Base-by-base conservation (phyloP, 225 moss, liverwort and hornwort species). In the Neckera pumila region DNA sequence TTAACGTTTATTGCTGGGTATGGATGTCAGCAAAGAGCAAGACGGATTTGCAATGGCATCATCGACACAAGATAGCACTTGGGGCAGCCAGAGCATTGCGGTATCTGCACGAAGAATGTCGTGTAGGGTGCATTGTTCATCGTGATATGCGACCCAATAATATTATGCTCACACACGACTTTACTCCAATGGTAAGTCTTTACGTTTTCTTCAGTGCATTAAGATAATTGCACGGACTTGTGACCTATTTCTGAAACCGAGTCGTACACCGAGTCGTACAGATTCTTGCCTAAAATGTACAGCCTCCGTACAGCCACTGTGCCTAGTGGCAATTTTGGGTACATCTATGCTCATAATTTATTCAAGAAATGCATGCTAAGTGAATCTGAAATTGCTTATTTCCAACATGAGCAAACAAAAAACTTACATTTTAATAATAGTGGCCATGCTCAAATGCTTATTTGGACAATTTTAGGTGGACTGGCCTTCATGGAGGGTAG, bases 101-200 rank as follows among this genome's bases (percentile, higher is more conserved):
- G 61, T 92, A 93, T 63, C 70, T 93, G 87, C 93, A 92, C 59
- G 93, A 90, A 87, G 93, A 92, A 79, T 93, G 93, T 87, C 92
- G 93, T 58, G 92, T 92, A 40, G 93, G 93, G 34, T 93, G 92
- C 76, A 92, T 93, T 79, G 92, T 93, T 54, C 93, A 93, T 84
- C 93, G 92, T 27, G 93, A 93, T 58, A 91, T 92, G 91, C 91
- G 93, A 40, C 93, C 92, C 56, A 93, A 92, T 67, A 92, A 93
- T 83, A 93, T 92, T 82, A 70, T 93, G 59, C 85, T 92, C 79
- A 93, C 93, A 26, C 93, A 93, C 80, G 92, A 93, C 85, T 92
- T 93, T 27, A 93, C 91, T 74, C 91, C 92, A 31, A 93, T 92
- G 92, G 93, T 91, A 87, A 85, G 75, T 72, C 59, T 17, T 58